These are phyloP conservation scores for Penicillium mononematosum DNA, from an alignment of 495 filamentous ascomycete species.

Conservation along the genomic window DNA sequence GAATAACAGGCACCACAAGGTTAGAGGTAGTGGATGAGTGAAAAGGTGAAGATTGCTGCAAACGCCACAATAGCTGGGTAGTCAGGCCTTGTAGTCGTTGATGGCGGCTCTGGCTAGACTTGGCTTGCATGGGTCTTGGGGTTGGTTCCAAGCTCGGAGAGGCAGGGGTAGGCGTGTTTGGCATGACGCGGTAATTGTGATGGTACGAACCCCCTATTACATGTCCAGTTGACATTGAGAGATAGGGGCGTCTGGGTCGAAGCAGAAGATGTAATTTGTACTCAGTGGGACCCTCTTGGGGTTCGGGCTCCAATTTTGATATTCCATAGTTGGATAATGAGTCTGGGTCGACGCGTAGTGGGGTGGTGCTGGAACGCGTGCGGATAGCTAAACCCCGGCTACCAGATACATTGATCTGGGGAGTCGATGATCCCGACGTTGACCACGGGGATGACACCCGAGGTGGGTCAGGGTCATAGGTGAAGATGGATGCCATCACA, in stretches of 20 bases:
- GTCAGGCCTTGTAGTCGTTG: constrained; percentile 86
- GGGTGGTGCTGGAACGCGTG: constrained; percentile 27
- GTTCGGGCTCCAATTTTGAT: constrained; percentile 80
- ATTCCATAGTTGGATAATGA: constrained; percentile 66
- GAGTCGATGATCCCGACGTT: constrained; percentile 47
- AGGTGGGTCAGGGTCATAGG: constrained; percentile 84
- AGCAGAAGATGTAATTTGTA: constrained; percentile 95
- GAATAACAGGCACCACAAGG: constrained; percentile 70
- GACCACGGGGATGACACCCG: constrained; percentile 90
- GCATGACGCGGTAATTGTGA: constrained; percentile 33
- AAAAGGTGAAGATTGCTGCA: constrained; percentile 92
- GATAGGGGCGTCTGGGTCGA: constrained; percentile 71
- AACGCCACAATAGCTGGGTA: constrained; percentile 89
- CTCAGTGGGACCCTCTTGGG: constrained; percentile 90
- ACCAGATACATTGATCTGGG: constrained; percentile 26
- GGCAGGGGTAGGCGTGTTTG: constrained; percentile 19
- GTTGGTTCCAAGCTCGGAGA: constrained; percentile 29
- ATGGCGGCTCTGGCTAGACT: constrained; percentile 59
- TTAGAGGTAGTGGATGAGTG: constrained; percentile 72
- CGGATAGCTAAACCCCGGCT: constrained; percentile 26
- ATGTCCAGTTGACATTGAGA: constrained; percentile 59
- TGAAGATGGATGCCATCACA: constrained; percentile 91
- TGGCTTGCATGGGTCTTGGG: constrained; percentile 29
- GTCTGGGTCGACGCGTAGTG: constrained; percentile 42
- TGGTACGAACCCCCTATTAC: constrained; percentile 61